Evolutionary conservation across 495 filamentous ascomycete species (phyloP).

Genomic region (Hypomontagnella monticulosa): DNA sequence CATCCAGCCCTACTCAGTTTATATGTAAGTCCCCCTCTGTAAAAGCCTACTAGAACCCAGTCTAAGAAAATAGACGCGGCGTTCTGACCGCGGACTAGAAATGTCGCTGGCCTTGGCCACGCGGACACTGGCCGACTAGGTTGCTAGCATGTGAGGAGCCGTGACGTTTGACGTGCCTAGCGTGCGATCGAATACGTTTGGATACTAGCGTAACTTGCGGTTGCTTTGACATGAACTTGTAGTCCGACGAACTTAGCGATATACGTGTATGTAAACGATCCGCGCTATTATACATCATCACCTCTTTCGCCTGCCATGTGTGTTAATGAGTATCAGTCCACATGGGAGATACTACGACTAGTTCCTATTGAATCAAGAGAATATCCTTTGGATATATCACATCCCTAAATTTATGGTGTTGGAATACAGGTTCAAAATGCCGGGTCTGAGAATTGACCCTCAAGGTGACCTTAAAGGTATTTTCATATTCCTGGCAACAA

Average conservation of each 20-base stretch:
- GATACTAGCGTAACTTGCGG: constrained; percentile 1
- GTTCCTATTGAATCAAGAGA: too few relatives aligned
- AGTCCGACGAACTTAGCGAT: not conserved
- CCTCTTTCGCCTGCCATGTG: not conserved
- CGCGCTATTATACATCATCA: not conserved
- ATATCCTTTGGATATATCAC: too few relatives aligned
- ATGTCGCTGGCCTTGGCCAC: not conserved
- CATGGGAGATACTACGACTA: too few relatives aligned
- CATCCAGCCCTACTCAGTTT: not conserved
- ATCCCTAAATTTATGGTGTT: too few relatives aligned
- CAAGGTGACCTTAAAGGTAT: not conserved
- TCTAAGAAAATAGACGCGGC: not conserved
- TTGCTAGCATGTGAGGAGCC: not conserved
- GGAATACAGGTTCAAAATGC: not conserved
- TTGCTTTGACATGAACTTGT: not conserved
- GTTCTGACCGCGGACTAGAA: not conserved
- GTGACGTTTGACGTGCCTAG: not conserved
- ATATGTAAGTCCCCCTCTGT: too few relatives aligned
- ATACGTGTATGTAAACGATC: not conserved
- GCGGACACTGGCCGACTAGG: constrained; percentile 10
- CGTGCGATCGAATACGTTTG: not conserved
- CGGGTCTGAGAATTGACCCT: not conserved
- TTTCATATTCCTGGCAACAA: not conserved
- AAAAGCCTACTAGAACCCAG: too few relatives aligned
- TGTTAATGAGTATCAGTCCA: not conserved